Evolutionary conservation across 345 rosid species (phyloP).

Genomic region (Pseudoturritis turrita): DNA sequence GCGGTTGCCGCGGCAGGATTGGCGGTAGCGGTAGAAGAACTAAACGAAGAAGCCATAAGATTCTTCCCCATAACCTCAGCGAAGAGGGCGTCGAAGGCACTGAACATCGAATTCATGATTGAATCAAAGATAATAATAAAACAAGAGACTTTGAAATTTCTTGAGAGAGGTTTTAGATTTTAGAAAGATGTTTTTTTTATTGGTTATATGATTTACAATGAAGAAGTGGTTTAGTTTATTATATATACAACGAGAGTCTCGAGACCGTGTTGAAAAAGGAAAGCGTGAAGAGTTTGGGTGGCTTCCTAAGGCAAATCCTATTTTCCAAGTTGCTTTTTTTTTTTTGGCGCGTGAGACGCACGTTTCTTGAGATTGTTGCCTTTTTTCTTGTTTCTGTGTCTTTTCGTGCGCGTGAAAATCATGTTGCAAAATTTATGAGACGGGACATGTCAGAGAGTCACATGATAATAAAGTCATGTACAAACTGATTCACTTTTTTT

Average conservation of each 20-base stretch:
- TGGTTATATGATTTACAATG: neutral
- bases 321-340: conserved; percentile 13
- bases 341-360: neutral
- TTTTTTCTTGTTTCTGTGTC: neutral
- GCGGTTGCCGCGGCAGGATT: neutral
- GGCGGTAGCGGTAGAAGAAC: neutral
- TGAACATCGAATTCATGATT: conserved; percentile 73
- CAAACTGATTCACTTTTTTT: neutral
- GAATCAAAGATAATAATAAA: neutral
- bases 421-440: neutral
- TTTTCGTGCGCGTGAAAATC: neutral
- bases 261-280: conserved; percentile 19
- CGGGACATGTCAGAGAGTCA: neutral
- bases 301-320: neutral
- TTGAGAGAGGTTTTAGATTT: neutral
- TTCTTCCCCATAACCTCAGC: conserved; percentile 55
- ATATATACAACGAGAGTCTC: neutral
- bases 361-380: neutral
- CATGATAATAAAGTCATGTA: neutral
- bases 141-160: neutral
- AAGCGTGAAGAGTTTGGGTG: conserved; percentile 16
- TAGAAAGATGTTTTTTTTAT: neutral
- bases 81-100: conserved; percentile 58
- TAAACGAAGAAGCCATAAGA: conserved; percentile 25
- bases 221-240: neutral